Percentiles rank a stretch among this genome's conserved stretches.
phyloP scores from a whole-genome alignment of 805 yeast species.

The Pichia occidentalis region DNA sequence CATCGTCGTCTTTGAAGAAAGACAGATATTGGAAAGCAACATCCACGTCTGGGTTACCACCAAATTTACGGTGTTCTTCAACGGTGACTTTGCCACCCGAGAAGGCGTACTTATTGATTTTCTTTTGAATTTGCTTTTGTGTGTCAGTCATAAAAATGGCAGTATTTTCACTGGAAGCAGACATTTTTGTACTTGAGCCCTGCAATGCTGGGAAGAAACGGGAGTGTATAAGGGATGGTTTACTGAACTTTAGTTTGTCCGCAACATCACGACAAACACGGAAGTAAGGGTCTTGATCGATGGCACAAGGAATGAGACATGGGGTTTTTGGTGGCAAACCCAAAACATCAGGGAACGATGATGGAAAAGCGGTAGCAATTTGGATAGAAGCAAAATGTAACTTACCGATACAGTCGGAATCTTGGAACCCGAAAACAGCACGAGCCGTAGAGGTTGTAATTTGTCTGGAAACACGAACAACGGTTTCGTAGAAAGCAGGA shows the following conservation, averaged over 20 bases:
- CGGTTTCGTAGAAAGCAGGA: constrained; percentile 88
- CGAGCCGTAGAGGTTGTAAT: constrained; percentile 96
- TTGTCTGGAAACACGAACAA: constrained; percentile 86
- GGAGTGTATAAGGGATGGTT: constrained; percentile 89
- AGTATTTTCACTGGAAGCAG: constrained; percentile 84
- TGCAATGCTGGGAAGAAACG: constrained; percentile 97
- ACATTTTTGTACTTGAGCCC: constrained; percentile 95
- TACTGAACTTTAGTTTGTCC: constrained; percentile 78
- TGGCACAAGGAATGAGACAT: constrained; percentile 96
- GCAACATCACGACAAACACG: constrained; percentile 98
- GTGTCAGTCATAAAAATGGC: constrained; percentile 96
- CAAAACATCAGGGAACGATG: constrained; percentile 89
- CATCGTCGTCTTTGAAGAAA: constrained; percentile 88
- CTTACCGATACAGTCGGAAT: constrained; percentile 91
- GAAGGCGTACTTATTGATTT: constrained; percentile 93
- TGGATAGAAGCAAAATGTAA: constrained; percentile 94
- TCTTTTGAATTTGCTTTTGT: constrained; percentile 84
- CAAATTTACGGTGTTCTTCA: constrained; percentile 84
- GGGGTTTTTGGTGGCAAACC: constrained; percentile 87
- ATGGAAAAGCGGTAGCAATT: constrained; percentile 93
- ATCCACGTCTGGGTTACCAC: constrained; percentile 94
- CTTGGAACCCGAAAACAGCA: constrained; percentile 94
- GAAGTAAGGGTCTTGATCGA: constrained; percentile 98
- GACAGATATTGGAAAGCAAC: constrained; percentile 90
- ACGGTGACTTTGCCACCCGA: constrained; percentile 85